Evolutionary conservation across 805 yeast species (phyloP), one percentile per base, ranked within the genome.

Genomic region (Zygosaccharomyces lentus): DNA sequence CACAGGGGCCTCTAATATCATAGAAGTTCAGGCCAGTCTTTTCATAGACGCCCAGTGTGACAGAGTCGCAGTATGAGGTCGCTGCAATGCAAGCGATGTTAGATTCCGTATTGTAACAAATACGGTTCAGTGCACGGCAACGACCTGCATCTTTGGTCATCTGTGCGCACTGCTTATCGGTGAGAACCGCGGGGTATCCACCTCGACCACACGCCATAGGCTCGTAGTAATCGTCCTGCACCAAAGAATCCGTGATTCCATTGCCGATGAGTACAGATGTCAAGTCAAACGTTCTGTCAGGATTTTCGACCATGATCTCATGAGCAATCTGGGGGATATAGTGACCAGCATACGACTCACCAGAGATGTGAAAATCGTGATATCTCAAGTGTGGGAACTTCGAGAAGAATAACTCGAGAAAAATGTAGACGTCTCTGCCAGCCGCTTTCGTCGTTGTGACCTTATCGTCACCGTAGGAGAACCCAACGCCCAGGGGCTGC

Each of bases 131-230:
- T 1, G 75, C 65, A 48, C 74, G 68, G 67, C 95, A 87, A 57
- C 84, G 75, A 51, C 86, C 84, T 43, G 80, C 69, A n/a, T 76
- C 69, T 21, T 68, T 71, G 26, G 69, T 61, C 89, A 87, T 84
- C 37, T 71, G 68, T 26, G 76, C 75, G 70, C 96, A 87, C 51
- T 78, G 80, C 44, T 77, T 80, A n/a, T 80, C 81, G 13, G 77
- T 70, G 52, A 88, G 71, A 2, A 88, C 88, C 13, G 90, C 72
- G 15, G 82, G 82, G 58, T 81, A 81, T 5, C 96, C 96, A 53
- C 96, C 95, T 54, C 76, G 64, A 44, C 96, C 93, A 68, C 98
- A 91, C 3, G 95, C 95, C 97, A 91, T 90, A 53, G 95, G 95
- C 65, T 84, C 80, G 62, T 87, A 89, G 66, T 81, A 81, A 48